phyloP scores from a whole-genome alignment of 805 yeast species.

The Ogataea pini region DNA sequence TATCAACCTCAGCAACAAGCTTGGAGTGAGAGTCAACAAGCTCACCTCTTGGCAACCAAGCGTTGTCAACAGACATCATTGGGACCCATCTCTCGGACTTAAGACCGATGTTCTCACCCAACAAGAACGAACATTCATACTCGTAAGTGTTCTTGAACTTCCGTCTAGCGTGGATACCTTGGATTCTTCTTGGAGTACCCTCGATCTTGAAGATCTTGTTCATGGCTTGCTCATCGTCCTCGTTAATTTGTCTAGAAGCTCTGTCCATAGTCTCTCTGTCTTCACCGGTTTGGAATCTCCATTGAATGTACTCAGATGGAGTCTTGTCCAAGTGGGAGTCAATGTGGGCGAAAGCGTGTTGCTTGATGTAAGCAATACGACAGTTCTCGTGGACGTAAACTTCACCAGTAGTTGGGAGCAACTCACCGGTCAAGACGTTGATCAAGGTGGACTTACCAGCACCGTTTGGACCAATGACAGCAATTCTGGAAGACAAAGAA shows the following conservation, averaged over 20 bases:
- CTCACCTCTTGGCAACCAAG: constrained; percentile 99
- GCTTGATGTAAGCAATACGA: constrained; percentile 99
- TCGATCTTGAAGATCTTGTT: constrained; percentile 99
- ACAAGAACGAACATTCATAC: constrained; percentile 95
- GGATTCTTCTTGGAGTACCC: constrained; percentile 97
- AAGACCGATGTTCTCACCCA: constrained; percentile 99
- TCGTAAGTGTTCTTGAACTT: constrained; percentile 99
- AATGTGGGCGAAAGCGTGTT: constrained; percentile 99
- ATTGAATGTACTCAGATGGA: constrained; percentile 99
- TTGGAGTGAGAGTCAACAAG: constrained; percentile 95
- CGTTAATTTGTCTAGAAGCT: constrained; percentile 98
- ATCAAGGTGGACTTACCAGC: constrained; percentile 99
- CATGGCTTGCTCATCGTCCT: constrained; percentile 96
- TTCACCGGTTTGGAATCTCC: constrained; percentile 99
- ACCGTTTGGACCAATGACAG: constrained; percentile 99
- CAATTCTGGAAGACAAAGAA: constrained; percentile 99
- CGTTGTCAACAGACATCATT: constrained; percentile 99
- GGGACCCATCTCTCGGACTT: constrained; percentile 99
- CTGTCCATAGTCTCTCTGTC: constrained; percentile 99
- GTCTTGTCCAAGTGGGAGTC: constrained; percentile 99
- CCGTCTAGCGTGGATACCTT: constrained; percentile 93
- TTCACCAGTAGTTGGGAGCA: constrained; percentile 97
- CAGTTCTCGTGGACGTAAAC: constrained; percentile 99
- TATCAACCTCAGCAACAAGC: constrained; percentile 99
- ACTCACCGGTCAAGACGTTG: constrained; percentile 99